Evolutionary conservation across 495 filamentous ascomycete species (phyloP), one percentile per base, ranked within the genome.

Genomic region (Penicillium argentinense): DNA sequence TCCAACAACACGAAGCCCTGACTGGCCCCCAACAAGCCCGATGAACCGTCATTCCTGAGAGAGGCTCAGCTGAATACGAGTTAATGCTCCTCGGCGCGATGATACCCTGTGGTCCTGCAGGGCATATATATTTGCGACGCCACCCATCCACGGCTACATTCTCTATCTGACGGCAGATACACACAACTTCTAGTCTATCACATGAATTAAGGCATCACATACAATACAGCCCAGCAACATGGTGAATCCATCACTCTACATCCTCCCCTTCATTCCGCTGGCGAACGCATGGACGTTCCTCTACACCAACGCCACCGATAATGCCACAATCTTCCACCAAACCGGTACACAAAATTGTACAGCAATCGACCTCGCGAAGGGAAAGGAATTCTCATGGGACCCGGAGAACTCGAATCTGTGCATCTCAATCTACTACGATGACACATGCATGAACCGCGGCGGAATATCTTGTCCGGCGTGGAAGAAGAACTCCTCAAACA

Each of bases 361-460:
- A 1, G 33, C 26, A 12, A 37, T 54, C 5, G 27, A 44, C n/a
- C 39, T 52, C 3, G 44, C 44, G 3, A 18, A 46, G 9, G 48
- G 33, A 2, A 43, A 49, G 13, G 17, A 24, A 1, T 59, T 56
- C 17, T 42, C 47, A 9, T 59, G 48, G 53, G 56, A 59, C 28
- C 56, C 56, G 0, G 52, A 59, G 26, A 40, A 30, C 2, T 22
- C 19, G 1, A 17, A 43, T 23, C 40, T 52, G 12, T 59, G 56
- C 8, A 38, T 59, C 27, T 56, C 52, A 5, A 56, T 59, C 22
- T 59, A 56, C 32, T 51, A 54, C 37, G 56, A 59, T 24, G 30
- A 19, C 13, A 18, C 13, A 0, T 57, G 53, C 21, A 16, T 16
- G 5, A 48, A 27, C 3, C 24, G 39, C 21, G 53, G 40, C 0